phyloP scores from a whole-genome alignment of 140 eudicot genomes.

The Anethum foeniculum region DNA sequence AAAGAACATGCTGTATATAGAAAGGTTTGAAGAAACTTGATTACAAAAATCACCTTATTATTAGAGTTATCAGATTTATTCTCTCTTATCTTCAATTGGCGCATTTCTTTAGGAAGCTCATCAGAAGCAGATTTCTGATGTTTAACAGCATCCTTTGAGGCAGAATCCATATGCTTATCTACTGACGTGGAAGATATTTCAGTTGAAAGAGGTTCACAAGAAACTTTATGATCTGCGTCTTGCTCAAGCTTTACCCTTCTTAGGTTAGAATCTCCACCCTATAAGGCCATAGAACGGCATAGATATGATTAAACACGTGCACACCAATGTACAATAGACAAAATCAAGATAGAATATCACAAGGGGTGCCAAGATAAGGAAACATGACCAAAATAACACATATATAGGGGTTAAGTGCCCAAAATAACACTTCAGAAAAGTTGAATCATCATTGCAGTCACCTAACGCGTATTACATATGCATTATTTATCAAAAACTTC shows the following conservation, averaged over 20 bases:
- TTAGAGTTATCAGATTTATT: slow-evolving; percentile 37
- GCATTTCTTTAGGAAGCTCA: slow-evolving; percentile 64
- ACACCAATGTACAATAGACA: neutral
- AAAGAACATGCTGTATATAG: neutral
- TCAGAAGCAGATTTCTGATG: slow-evolving; percentile 41
- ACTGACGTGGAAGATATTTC: slow-evolving; percentile 22
- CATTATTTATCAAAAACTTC: neutral
- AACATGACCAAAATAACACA: neutral
- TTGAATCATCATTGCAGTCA: neutral
- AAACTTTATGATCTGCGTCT: slow-evolving; percentile 30
- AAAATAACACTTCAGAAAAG: neutral
- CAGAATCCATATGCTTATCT: slow-evolving; percentile 44
- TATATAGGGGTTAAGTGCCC: neutral
- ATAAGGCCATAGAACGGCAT: neutral
- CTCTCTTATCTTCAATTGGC: slow-evolving; percentile 57
- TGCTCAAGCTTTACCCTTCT: slow-evolving; percentile 55
- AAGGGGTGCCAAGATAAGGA: neutral
- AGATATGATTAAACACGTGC: neutral
- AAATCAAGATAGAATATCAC: neutral
- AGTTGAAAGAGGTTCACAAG: slow-evolving; percentile 13
- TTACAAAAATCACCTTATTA: slow-evolving; percentile 27
- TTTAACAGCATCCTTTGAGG: slow-evolving; percentile 31
- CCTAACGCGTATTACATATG: neutral
- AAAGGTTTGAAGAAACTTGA: too few relatives aligned
- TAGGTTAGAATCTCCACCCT: slow-evolving; percentile 54